Conservation (phyloP, 2,329 filamentous ascomycete genomes). For the Calonectria leucothoes region DNA sequence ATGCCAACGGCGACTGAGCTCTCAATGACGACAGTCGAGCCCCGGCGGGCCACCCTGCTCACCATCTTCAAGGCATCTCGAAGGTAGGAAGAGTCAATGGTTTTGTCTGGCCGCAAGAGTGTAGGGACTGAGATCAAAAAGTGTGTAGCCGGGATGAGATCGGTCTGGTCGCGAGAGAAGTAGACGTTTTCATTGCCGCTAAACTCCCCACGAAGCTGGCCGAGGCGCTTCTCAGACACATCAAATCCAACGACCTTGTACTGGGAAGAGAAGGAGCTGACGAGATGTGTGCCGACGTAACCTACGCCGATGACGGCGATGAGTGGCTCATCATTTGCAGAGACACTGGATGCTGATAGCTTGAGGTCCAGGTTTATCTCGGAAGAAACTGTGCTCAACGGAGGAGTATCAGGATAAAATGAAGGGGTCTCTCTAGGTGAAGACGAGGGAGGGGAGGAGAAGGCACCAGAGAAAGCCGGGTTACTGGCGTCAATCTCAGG, state of each 20-base stretch:
- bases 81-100: conserved; percentile 59
- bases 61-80: conserved; percentile 57
- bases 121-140: conserved; percentile 66
- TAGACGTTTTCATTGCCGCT: not conserved
- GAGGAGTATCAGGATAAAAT: not conserved
- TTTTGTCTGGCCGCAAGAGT: conserved; percentile 56
- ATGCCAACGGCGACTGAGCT: conserved; percentile 39
- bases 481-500: not conserved
- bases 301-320: conserved; percentile 64
- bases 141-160: conserved; percentile 57
- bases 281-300: conserved; percentile 62
- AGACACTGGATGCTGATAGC: not conserved
- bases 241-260: conserved; percentile 60
- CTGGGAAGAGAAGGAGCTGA: conserved; percentile 53
- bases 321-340: conserved; percentile 39
- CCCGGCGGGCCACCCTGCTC: conserved; percentile 51
- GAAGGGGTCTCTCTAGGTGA: not conserved
- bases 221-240: conserved; percentile 45
- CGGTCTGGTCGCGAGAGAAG: conserved; percentile 50
- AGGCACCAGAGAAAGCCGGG: not conserved
- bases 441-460: not conserved
- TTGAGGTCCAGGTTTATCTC: not conserved
- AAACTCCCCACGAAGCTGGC: conserved; percentile 45
- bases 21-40: conserved; percentile 60
- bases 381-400: not conserved